Base-by-base conservation (phyloP, 1,284 basidiomycete species). In the Malassezia obtusa region DNA sequence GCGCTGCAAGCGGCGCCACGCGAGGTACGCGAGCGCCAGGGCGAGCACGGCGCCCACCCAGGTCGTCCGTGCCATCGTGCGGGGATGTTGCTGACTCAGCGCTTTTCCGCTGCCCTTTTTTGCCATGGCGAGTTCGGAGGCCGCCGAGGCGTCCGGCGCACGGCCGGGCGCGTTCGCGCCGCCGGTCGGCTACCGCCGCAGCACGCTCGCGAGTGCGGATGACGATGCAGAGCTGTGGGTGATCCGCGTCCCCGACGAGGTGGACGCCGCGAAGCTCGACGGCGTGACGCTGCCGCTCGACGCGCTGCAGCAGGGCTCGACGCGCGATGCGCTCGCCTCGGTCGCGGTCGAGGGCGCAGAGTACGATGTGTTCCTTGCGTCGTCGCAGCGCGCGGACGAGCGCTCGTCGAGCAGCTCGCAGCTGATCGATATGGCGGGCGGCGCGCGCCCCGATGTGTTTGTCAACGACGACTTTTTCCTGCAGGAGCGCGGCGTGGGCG, bases 391-490 rank as follows among this genome's bases (percentile, higher is more conserved):
- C 6, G 28, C 24, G 10, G 38, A 40, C 28, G 10, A 47, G 4
- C 49, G 49, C 10, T 35, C 52, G 8, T 49, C 40, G 24, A 57
- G 52, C 6, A 49, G 58, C 17, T 63, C 65, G 17, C 65, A 67
- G 39, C 56, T 67, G 8, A 65, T 67, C 33, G 52, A 58, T 3
- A 67, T 67, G 63, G 62, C 65, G 1, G 62, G 59, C 4, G 31
- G 47, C 19, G 45, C 37, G 12, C 2, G 30, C 4, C n/a, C n/a
- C 9, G 36, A 50, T 33, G 45, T 41, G 17, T 49, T 39, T 19
- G 21, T 50, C 21, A 45, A 43, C 35, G 50, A 31, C 22, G 44
- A 57, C 38, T 45, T 50, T 19, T 54, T 56, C 12, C 39, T 49
- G n/a, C 14, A 58, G 11, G 51, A 51, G 9, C 40, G 47, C 1